phyloP scores from a whole-genome alignment of 306 rosid species.

The Citrullus amarus region DNA sequence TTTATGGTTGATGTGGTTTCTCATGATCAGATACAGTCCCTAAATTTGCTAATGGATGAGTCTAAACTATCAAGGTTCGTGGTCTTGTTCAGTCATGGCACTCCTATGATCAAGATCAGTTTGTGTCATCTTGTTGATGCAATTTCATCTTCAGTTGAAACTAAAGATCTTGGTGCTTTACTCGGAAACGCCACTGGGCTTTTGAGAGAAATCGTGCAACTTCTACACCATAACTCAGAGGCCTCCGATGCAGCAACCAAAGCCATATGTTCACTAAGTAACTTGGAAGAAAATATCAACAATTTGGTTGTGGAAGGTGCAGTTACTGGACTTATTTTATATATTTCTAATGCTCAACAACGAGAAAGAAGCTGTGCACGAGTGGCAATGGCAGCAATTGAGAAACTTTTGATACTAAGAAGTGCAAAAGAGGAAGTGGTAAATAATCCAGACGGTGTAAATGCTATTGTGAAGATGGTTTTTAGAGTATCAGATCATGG shows the following conservation, averaged over 20 bases:
- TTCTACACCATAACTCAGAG: conserved; percentile 20
- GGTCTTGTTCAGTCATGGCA: conserved; percentile 36
- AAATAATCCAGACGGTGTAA: conserved; percentile 28
- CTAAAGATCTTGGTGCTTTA: conserved; percentile 22
- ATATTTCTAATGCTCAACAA: conserved; percentile 32
- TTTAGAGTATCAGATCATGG: conserved; percentile 55
- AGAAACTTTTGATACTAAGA: conserved; percentile 41
- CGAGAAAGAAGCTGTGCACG: conserved; percentile 24
- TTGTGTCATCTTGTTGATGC: conserved; percentile 43
- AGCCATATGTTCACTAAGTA: conserved; percentile 43
- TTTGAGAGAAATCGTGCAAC: conserved; percentile 26
- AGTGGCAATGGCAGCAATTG: conserved; percentile 34
- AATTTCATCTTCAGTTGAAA: conserved; percentile 27
- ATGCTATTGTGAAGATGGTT: conserved; percentile 45
- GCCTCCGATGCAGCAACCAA: conserved; percentile 42
- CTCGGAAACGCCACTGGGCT: conserved; percentile 34
- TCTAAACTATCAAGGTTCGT: conserved; percentile 25
- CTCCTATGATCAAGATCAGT: conserved; percentile 24
- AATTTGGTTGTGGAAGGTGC: conserved; percentile 40
- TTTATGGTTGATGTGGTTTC: conserved; percentile 32
- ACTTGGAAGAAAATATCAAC: conserved; percentile 26
- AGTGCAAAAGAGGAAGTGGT: conserved; percentile 43
- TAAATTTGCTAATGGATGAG: conserved; percentile 39
- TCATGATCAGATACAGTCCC: conserved; percentile 25
- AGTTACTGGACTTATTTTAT: conserved; percentile 36